Evolutionary conservation across 2,329 filamentous ascomycete species (phyloP), one percentile per base, ranked within the genome.

Genomic region (Trichoderma koningii): DNA sequence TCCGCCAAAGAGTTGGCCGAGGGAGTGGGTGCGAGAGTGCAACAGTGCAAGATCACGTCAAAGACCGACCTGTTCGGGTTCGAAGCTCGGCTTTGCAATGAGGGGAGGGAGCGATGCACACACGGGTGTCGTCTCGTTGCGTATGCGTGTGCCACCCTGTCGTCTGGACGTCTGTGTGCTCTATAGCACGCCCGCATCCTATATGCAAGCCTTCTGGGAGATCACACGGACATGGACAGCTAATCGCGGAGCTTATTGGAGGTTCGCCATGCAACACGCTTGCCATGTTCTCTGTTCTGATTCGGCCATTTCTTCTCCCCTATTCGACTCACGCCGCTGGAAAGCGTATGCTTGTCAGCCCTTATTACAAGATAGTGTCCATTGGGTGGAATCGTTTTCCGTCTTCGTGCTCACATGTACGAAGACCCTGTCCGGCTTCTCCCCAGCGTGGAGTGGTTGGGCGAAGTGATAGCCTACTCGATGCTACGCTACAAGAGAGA

Each of bases 1-100:
- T 21, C 50, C 52, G 19, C 45, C 26, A 47, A 21, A 28, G 34
- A 60, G 64, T 66, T 66, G 44, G 64, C 64, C 64, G 64, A 66
- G 41, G 59, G 51, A 55, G 59, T 38, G 60, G 41, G 28, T 28
- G 30, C 9, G 26, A 50, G 44, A 34, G 34, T 21, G 28, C 30
- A 47, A 42, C 26, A 57, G 21, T 41, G 26, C 30, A 53, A 53
- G 53, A 14, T 38, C 34, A 38, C 34, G 34, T 26, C 57, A 28
- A 55, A 53, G 23, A 26, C 38, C 48, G 59, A 28, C 48, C 50
- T 55, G 23, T 53, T 62, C 59, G 48, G 50, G 59, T 55, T 28
- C 47, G 41, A 41, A 53, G 53, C 59, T 53, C n/a, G 41, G 50
- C 59, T 26, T 53, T 55, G 50, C 19, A 41, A 34, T 17, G 41